Percentiles rank a stretch among this genome's conserved stretches.
Evolutionary conservation across 805 yeast genomes (phyloP).

Genomic region (Yarrowia deformans): DNA sequence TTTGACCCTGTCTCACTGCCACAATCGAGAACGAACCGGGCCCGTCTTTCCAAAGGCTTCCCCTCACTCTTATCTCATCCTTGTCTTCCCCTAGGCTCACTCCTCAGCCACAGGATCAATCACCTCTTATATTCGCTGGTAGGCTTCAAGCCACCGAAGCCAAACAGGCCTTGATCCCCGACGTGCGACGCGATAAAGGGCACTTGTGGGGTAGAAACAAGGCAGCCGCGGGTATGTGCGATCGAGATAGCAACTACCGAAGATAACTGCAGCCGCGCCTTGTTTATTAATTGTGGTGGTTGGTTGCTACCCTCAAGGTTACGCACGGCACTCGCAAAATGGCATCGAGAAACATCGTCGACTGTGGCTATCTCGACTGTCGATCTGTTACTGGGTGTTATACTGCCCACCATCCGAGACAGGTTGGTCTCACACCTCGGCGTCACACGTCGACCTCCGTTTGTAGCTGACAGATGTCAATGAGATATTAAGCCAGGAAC

Average conservation of each 20-base stretch:
- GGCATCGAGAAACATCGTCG: neutral
- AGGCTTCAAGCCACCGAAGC: slow-evolving; percentile 9
- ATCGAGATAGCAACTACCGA: neutral
- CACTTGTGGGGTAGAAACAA: neutral
- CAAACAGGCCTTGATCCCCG: neutral
- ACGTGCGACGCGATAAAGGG: neutral
- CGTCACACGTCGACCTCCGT: too few relatives aligned
- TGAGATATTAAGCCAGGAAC: too few relatives aligned
- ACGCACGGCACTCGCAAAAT: slow-evolving; percentile 21
- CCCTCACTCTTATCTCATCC: neutral
- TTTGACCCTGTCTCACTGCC: too few relatives aligned
- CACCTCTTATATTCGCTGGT: neutral
- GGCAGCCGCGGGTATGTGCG: slow-evolving; percentile 2
- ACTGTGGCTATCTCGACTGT: neutral
- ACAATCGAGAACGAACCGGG: too few relatives aligned
- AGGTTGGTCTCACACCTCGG: neutral
- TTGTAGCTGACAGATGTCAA: neutral
- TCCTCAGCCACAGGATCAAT: neutral
- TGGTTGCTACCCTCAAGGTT: slow-evolving; percentile 12
- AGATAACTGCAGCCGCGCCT: slow-evolving; percentile 6
- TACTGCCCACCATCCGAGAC: neutral
- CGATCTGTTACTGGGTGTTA: neutral
- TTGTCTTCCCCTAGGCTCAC: neutral
- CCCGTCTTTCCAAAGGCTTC: too few relatives aligned
- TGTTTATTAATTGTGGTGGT: neutral